Conservation (phyloP, 495 filamentous ascomycete genomes). For the Hyaloscypha finlandica region DNA sequence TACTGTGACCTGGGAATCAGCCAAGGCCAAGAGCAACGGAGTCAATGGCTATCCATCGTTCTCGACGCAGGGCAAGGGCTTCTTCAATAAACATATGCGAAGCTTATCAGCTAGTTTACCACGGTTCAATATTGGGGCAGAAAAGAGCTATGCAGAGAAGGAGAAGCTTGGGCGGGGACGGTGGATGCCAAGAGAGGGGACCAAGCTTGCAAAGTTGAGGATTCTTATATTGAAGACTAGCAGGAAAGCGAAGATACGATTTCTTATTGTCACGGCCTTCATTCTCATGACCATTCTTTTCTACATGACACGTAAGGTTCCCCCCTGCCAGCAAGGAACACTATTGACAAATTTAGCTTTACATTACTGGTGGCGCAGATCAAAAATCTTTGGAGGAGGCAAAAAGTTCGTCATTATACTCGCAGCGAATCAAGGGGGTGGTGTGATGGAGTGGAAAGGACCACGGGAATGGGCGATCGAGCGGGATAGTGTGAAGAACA, state of each 20-base stretch:
- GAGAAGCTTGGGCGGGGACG: slow-evolving; percentile 64
- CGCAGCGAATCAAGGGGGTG: slow-evolving; percentile 90
- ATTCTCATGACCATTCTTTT: slow-evolving; percentile 65
- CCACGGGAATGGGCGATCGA: slow-evolving; percentile 98
- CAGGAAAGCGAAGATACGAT: slow-evolving; percentile 53
- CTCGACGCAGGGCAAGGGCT: slow-evolving; percentile 74
- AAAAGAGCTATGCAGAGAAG: slow-evolving; percentile 64
- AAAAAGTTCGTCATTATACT: slow-evolving; percentile 92
- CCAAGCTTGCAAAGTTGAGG: slow-evolving; percentile 28
- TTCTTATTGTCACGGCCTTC: slow-evolving; percentile 59
- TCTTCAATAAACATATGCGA: slow-evolving; percentile 78
- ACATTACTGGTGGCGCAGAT: slow-evolving; percentile 50
- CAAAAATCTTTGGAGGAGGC: slow-evolving; percentile 69
- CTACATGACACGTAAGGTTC: slow-evolving; percentile 65
- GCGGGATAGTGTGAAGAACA: slow-evolving; percentile 93
- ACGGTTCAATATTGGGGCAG: slow-evolving; percentile 54
- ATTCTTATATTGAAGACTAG: slow-evolving; percentile 25
- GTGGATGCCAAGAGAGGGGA: slow-evolving; percentile 43
- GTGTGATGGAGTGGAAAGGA: slow-evolving; percentile 99
- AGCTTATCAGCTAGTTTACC: slow-evolving; percentile 73
- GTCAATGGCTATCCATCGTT: slow-evolving; percentile 78
- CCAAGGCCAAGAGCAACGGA: slow-evolving; percentile 75
- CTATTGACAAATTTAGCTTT: slow-evolving; percentile 36
- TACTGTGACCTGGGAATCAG: slow-evolving; percentile 74
- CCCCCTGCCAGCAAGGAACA: no score